Evolutionary conservation across 805 yeast genomes (phyloP).

Genomic region (Saturnispora silvae): DNA sequence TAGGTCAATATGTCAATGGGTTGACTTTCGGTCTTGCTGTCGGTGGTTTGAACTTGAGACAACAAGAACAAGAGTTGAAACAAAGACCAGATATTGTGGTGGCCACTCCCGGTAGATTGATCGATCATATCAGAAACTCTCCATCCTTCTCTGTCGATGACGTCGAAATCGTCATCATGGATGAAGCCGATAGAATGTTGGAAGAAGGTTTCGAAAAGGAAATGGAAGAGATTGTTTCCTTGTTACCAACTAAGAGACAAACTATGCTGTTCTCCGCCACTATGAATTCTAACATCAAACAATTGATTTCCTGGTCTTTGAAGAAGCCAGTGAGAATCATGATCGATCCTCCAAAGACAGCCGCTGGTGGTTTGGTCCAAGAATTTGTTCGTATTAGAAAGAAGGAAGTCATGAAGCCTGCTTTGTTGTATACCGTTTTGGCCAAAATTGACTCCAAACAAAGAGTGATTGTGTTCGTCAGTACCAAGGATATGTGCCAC

Average conservation of each 20-base stretch:
- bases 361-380: constrained; percentile 82
- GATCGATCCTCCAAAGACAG: constrained; percentile 94
- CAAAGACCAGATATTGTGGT: constrained; percentile 91
- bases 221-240: constrained; percentile 75
- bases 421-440: constrained; percentile 63
- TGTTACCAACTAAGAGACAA: constrained; percentile 87
- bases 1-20: constrained; percentile 66
- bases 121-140: constrained; percentile 93
- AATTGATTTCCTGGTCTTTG: constrained; percentile 76
- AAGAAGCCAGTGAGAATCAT: constrained; percentile 86
- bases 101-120: constrained; percentile 98
- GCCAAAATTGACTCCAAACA: constrained; percentile 53
- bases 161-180: constrained; percentile 86
- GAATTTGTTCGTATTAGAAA: constrained; percentile 93
- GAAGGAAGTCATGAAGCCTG: constrained; percentile 75
- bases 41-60: constrained; percentile 93
- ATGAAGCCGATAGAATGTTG: constrained; percentile 98
- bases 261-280: constrained; percentile 94
- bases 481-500: constrained; percentile 88
- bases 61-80: constrained; percentile 90
- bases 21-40: constrained; percentile 90
- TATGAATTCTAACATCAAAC: constrained; percentile 89
- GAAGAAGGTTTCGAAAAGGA: constrained; percentile 98
- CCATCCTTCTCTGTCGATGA: constrained; percentile 84
- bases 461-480: constrained; percentile 81